Evolutionary conservation across 2,329 filamentous ascomycete genomes (phyloP), one percentile per base, ranked within the genome.

Genomic region (Pseudocercospora crystallina): DNA sequence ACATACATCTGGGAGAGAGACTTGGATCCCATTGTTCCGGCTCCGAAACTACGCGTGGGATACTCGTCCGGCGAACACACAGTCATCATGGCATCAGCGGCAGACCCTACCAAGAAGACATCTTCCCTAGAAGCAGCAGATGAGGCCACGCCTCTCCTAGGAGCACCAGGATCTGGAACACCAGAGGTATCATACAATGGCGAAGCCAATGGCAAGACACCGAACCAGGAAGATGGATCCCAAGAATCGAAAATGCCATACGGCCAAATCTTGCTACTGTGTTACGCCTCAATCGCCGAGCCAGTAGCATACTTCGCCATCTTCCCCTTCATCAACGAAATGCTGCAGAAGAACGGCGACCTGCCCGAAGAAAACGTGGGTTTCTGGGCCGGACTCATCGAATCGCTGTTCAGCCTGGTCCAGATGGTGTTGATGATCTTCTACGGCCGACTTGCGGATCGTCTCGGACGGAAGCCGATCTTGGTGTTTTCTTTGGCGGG

Each of bases 281-380:
- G 88, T 73, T 87, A 84, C 65, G 83, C 84, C 1, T 82, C 87
- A 5, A 79, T 88, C 20, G 75, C 89, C 38, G 89, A 92, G 63
- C 87, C 89, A 1, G 79, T 91, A 35, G 86, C 87, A n/a, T 92
- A 89, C 73, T 92, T 91, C 73, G 83, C 79, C 65, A 89, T 92
- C 66, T 87, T 92, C 61, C 58, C 88, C 1, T 92, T 87, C 70
- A 80, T 94, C 69, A 89, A 84, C 62, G 76, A 85, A 64, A 92
- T 92, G 88, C 83, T 89, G 33, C 74, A 81, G 67, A 75, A 80
- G 49, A 85, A 84, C 51, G 87, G 86, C 8, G 63, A 75, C 9
- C 70, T 92, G 2, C 67, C 76, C 1, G 73, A 81, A 38, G 71
- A 78, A n/a, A 84, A 90, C 66, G 82, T 90, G 3, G 89, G 89